These are phyloP conservation scores for Colletotrichum trifolii DNA, from an alignment of 2,329 filamentous ascomycete genomes.

Conservation along the genomic window DNA sequence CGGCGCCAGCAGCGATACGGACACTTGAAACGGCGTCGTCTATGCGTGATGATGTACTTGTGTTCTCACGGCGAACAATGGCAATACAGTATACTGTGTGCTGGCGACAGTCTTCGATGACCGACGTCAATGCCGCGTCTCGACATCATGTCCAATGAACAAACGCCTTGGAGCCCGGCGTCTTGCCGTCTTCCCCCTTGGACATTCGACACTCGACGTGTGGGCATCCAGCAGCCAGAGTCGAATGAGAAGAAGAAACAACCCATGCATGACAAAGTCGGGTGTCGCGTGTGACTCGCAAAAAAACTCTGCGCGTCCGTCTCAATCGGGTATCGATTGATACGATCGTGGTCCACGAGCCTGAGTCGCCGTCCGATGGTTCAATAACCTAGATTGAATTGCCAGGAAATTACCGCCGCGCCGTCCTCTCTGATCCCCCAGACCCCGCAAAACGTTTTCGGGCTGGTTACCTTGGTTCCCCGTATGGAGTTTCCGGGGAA, in stretches of 20 bases:
- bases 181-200: too few relatives aligned
- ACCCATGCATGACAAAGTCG: neutral
- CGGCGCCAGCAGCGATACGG: too few relatives aligned
- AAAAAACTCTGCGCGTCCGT: neutral
- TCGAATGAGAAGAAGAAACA: neutral
- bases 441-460: slow-evolving; percentile 8
- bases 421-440: neutral
- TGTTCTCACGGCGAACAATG: too few relatives aligned
- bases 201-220: too few relatives aligned
- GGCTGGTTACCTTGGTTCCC: neutral
- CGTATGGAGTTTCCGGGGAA: slow-evolving; percentile 25
- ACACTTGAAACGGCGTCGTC: too few relatives aligned
- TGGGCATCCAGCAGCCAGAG: neutral
- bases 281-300: neutral
- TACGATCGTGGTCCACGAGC: neutral
- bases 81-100: too few relatives aligned
- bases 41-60: too few relatives aligned
- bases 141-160: too few relatives aligned
- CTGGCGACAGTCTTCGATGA: too few relatives aligned
- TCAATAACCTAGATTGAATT: slow-evolving; percentile 20
- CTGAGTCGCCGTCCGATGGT: slow-evolving; percentile 19
- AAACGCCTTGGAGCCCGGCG: too few relatives aligned
- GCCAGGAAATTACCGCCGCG: slow-evolving; percentile 1
- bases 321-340: slow-evolving; percentile 4
- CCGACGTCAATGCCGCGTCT: too few relatives aligned